Evolutionary conservation across 176 grass and related monocot species (phyloP).

Genomic region (Dactylis glomerata): DNA sequence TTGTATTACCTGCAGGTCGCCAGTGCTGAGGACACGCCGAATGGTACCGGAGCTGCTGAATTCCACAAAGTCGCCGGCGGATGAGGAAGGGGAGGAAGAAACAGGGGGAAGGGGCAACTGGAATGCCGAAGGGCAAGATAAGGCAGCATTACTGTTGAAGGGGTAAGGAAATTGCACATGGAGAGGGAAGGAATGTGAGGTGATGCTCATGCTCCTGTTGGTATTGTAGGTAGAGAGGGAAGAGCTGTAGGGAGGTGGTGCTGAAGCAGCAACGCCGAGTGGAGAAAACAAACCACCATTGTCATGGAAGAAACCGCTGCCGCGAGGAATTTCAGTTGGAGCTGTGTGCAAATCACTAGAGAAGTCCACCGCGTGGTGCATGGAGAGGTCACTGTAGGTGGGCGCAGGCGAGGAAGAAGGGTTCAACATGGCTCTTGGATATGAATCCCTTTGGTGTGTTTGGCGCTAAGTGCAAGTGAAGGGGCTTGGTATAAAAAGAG

Average conservation of each 20-base stretch:
- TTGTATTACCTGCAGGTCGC: conserved; percentile 67
- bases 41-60: conserved; percentile 44
- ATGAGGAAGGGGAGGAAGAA: conserved; percentile 42
- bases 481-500: conserved; percentile 51
- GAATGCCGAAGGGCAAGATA: conserved; percentile 27
- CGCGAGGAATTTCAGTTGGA: conserved; percentile 42
- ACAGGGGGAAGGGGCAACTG: conserved; percentile 38
- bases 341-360: conserved; percentile 36
- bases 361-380: conserved; percentile 34
- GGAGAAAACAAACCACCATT: conserved; percentile 23
- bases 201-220: conserved; percentile 33
- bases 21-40: conserved; percentile 60
- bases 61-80: conserved; percentile 43
- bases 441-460: conserved; percentile 32
- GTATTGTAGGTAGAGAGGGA: conserved; percentile 36
- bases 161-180: conserved; percentile 17
- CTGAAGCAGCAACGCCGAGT: conserved; percentile 5
- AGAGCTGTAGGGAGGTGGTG: conserved; percentile 31
- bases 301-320: conserved; percentile 6
- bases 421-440: conserved; percentile 54
- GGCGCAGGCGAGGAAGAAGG: conserved; percentile 27
- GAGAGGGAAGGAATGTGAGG: conserved; percentile 27
- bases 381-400: conserved; percentile 35
- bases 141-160: conserved; percentile 15
- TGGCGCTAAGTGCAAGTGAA: conserved; percentile 20